phyloP scores from a whole-genome alignment of 768 basidiomycete genomes.

The Sutorius australiensis region DNA sequence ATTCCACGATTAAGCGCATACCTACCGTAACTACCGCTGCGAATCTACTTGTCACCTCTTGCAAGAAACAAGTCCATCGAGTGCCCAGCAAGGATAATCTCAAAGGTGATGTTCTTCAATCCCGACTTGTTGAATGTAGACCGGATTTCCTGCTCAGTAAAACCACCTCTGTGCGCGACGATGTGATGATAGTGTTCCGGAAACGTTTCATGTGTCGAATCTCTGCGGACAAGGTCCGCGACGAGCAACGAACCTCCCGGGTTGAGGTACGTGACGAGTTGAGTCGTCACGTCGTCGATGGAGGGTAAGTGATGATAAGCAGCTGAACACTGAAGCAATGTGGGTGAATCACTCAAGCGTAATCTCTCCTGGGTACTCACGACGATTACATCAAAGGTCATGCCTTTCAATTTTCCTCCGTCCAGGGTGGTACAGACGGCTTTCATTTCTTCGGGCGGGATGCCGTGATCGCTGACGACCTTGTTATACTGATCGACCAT shows the following conservation, averaged over 20 bases:
- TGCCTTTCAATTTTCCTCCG: conserved; percentile 46
- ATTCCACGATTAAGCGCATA: neutral
- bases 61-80: conserved; percentile 53
- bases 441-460: conserved; percentile 61
- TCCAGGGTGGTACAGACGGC: conserved; percentile 47
- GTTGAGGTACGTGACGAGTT: conserved; percentile 54
- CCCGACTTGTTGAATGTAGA: conserved; percentile 51
- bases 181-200: conserved; percentile 37
- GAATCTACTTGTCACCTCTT: conserved; percentile 38
- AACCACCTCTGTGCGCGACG: conserved; percentile 54
- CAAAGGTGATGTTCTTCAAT: conserved; percentile 42
- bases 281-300: conserved; percentile 47
- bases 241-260: conserved; percentile 60
- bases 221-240: conserved; percentile 44
- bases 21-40: neutral
- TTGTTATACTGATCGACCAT: conserved; percentile 67
- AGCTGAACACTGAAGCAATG: conserved; percentile 46
- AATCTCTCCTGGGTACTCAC: conserved; percentile 39
- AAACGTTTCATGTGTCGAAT: conserved; percentile 25
- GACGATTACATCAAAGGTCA: conserved; percentile 65
- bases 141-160: conserved; percentile 47
- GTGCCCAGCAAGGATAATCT: conserved; percentile 31
- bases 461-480: conserved; percentile 55
- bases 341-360: neutral
- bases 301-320: conserved; percentile 63